Evolutionary conservation across 1,139 yeast species (phyloP), one percentile per base, ranked within the genome.

Genomic region (Zygosaccharomyces sapae): DNA sequence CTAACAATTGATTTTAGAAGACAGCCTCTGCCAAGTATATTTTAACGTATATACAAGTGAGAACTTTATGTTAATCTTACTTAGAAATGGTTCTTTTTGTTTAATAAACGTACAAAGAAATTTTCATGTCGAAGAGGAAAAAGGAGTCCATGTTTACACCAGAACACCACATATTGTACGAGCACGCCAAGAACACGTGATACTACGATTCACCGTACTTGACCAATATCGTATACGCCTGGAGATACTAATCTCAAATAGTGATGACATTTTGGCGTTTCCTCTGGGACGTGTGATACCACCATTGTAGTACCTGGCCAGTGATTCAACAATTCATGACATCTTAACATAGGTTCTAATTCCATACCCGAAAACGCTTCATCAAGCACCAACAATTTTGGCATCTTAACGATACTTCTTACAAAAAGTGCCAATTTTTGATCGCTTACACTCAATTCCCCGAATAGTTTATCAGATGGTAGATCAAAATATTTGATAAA

Each of bases 291-390:
- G 64, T 90, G 97, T 0, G 95, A 95, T 35, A 90, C 85, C 0
- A 83, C 73, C 41, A 90, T 72, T 4, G 84, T 80, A 0, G 95
- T 82, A 2, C 90, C 84, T 3, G 77, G 74, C 73, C 84, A 79
- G 19, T 73, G 66, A 38, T 79, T 75, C 12, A 89, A 70, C 12
- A 83, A 62, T 12, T 72, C 70, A 59, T 86, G 89, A 54, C 96
- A 89, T 50, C 72, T 72, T 20, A 72, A 70, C 65, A 89, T 76
- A 34, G 82, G 73, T 27, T 70, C 76, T 49, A 80, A 83, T 43
- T 85, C 88, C 94, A 90, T 87, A 27, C 92, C 94, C 12, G 96
- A 86, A 53, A 92, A 81, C 0, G 97, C 96, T 69, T 92, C 98
- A 63, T 92, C 98, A 2, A 92, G 71, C 46, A 92, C 84, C 42